Evolutionary conservation across 73 alveolate genomes (phyloP).

Genomic region (Symbiodinium pilosum): DNA sequence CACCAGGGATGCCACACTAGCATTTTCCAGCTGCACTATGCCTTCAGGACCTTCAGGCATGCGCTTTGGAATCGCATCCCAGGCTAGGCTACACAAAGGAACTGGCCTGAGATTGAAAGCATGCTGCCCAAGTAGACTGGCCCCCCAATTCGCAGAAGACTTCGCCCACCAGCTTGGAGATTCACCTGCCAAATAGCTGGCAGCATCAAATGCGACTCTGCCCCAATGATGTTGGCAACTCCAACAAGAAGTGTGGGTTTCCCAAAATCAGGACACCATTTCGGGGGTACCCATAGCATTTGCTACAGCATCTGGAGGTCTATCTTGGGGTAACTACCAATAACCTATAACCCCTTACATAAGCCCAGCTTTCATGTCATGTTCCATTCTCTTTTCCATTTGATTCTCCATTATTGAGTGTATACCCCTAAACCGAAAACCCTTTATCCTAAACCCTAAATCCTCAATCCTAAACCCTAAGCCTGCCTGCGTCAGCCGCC

Average conservation of each 20-base stretch:
- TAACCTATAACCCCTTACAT: no score
- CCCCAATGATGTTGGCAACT: background rate
- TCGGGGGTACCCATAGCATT: no score
- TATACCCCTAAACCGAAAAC: no score
- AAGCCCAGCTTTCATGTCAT: no score
- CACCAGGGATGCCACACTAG: background rate
- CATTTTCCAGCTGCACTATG: constrained; percentile 3
- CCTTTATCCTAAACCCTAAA: no score
- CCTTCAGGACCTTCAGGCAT: background rate
- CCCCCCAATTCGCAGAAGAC: constrained; percentile 15
- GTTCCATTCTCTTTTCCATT: no score
- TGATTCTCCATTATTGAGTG: no score
- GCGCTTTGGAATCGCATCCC: background rate
- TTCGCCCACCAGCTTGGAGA: background rate
- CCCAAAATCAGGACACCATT: no score
- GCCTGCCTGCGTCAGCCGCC: constrained; percentile 18
- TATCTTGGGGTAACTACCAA: no score
- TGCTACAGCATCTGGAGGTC: no score
- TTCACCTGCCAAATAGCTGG: background rate
- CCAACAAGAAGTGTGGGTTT: no score
- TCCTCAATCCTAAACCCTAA: background rate
- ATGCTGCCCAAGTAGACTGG: background rate
- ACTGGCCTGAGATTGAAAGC: background rate
- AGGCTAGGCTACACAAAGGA: background rate
- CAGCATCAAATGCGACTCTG: background rate